Conservation (phyloP, 768 basidiomycete genomes). For the Lactifluus pinguis region DNA sequence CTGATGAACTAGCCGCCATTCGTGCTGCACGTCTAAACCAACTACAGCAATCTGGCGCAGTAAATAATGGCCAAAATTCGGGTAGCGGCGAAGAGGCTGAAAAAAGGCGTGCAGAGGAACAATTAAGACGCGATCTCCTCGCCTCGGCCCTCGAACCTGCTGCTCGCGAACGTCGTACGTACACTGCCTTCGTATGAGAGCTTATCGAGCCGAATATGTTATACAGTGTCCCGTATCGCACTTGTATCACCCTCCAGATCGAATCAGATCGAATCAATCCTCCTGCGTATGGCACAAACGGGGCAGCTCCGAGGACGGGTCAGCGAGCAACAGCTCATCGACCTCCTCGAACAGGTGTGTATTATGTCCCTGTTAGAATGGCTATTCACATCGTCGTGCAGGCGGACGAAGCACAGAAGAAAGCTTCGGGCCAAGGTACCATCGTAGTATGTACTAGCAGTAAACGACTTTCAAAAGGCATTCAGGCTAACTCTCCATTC, state of each 20-base stretch:
- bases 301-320: constrained; percentile 75
- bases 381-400: constrained; percentile 14
- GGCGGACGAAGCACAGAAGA: constrained; percentile 38
- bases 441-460: constrained; percentile 30
- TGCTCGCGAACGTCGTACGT: constrained; percentile 19
- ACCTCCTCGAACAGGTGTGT: constrained; percentile 76
- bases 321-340: constrained; percentile 74
- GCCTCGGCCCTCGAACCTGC: constrained; percentile 18
- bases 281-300: constrained; percentile 74
- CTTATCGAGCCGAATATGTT: not conserved
- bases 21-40: constrained; percentile 37
- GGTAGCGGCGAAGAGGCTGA: constrained; percentile 45
- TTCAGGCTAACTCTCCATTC: not conserved
- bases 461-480: not conserved
- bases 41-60: constrained; percentile 25
- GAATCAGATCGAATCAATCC: constrained; percentile 67
- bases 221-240: constrained; percentile 73
- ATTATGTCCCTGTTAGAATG: not conserved
- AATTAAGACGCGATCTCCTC: constrained; percentile 59
- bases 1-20: constrained; percentile 38
- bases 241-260: constrained; percentile 80
- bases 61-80: constrained; percentile 24
- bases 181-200: not conserved
- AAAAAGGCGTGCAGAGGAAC: constrained; percentile 46
- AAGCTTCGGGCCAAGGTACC: constrained; percentile 28